Base-by-base conservation (phyloP, 495 filamentous ascomycete genomes). In the Neurospora pannonica region DNA sequence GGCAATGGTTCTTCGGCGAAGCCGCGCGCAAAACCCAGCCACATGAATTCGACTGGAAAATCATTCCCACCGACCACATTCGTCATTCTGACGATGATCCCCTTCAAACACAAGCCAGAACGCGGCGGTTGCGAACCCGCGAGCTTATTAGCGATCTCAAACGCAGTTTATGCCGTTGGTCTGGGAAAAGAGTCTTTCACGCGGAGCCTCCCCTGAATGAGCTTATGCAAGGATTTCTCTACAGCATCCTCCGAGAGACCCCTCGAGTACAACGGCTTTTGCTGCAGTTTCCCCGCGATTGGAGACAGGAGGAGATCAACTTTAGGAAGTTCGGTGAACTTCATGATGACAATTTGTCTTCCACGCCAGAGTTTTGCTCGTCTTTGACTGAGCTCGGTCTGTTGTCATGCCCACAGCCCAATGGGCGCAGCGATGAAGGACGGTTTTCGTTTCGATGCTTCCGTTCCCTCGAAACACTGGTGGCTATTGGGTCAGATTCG, bases 261-360 rank as follows among this genome's bases (percentile, higher is more conserved):
- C n/a, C 46, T 11, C n/a, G 10, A 6, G 46, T 24, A 1, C 46
- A 24, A 24, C 46, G 46, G 1, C 5, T 54, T 0, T 0, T 54
- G 0, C 3, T 54, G n/a, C 10, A 54, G 10, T 24, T 54, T 6
- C n/a, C 43, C 2, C 9, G 0, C 1, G n/a, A 1, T 11, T 48
- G 43, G 43, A 7, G 43, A 21, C 3, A 0, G 3, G 0, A 0
- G 3, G 0, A 46, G 7, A n/a, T 1, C 3, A 10, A 8, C 19
- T 46, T 21, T 46, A 0, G 2, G 0, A 46, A 2, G 7, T 46
- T 46, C 19, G 1, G 5, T 1, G 3, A 0, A 6, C 42, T 46
- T 10, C 19, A n/a, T 46, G 2, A 10, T 4, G 2, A 4, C 3
- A 46, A 21, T 21, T 1, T 5, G 4, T 46, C n/a, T 5, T 21